phyloP scores from a whole-genome alignment of 1,139 yeast genomes.

The Scheffersomyces parashehatae region DNA sequence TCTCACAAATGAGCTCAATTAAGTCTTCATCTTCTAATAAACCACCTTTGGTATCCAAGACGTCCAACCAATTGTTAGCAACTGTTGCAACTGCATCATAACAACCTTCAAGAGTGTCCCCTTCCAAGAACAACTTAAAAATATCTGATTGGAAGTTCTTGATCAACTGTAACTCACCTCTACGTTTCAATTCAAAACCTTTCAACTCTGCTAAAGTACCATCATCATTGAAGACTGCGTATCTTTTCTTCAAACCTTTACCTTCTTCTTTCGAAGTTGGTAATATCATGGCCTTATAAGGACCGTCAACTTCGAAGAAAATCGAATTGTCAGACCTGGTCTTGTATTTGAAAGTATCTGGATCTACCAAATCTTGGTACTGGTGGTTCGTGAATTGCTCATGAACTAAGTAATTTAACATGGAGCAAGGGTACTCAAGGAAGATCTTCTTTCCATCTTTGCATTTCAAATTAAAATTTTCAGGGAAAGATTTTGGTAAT shows the following conservation, averaged over 20 bases:
- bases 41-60: constrained; percentile 81
- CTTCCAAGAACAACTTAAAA: constrained; percentile 87
- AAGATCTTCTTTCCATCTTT: constrained; percentile 76
- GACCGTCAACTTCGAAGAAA: constrained; percentile 98
- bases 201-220: constrained; percentile 93
- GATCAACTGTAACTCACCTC: constrained; percentile 93
- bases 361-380: constrained; percentile 83
- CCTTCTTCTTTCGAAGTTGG: constrained; percentile 99
- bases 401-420: constrained; percentile 93
- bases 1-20: constrained; percentile 92
- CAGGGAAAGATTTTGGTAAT: constrained; percentile 90
- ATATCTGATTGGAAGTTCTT: constrained; percentile 95
- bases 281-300: constrained; percentile 94
- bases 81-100: constrained; percentile 88
- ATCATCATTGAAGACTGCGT: constrained; percentile 95
- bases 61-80: constrained; percentile 96
- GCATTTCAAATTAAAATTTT: constrained; percentile 69
- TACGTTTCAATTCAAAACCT: constrained; percentile 94
- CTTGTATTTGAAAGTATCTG: constrained; percentile 64
- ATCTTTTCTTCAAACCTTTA: constrained; percentile 91
- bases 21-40: constrained; percentile 93
- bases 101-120: constrained; percentile 74
- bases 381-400: constrained; percentile 90
- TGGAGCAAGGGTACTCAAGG: constrained; percentile 92
- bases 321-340: constrained; percentile 89